phyloP scores from a whole-genome alignment of 495 filamentous ascomycete species.

The Hypoxylon lienhwacheense region DNA sequence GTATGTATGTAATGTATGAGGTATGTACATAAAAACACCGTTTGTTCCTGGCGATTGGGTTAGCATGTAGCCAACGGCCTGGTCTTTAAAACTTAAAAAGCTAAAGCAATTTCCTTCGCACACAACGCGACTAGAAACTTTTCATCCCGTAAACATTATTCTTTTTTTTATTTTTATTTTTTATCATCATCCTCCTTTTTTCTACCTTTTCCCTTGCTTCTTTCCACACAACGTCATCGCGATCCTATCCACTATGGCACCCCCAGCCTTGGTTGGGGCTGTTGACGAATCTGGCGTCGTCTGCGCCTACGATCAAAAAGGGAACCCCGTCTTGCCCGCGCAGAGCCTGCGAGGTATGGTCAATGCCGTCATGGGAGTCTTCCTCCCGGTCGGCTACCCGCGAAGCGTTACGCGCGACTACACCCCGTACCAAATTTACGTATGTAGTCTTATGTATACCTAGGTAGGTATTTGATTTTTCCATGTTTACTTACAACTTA shows the following conservation, averaged over 20 bases:
- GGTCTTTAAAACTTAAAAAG: too few relatives aligned
- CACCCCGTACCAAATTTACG: slow-evolving; percentile 63
- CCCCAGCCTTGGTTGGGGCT: slow-evolving; percentile 15
- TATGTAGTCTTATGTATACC: slow-evolving; percentile 27
- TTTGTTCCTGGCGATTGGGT: too few relatives aligned
- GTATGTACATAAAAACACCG: too few relatives aligned
- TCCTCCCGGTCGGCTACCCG: slow-evolving; percentile 92
- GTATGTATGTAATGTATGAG: too few relatives aligned
- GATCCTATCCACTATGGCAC: slow-evolving; percentile 1
- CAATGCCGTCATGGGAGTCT: slow-evolving; percentile 63
- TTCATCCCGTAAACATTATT: too few relatives aligned
- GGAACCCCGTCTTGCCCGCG: slow-evolving; percentile 4
- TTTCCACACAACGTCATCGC: neutral
- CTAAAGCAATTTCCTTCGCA: too few relatives aligned
- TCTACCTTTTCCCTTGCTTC: neutral
- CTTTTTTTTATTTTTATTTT: too few relatives aligned
- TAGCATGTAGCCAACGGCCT: too few relatives aligned
- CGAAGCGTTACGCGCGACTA: slow-evolving; percentile 91
- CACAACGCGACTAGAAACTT: too few relatives aligned
- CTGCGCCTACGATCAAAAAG: slow-evolving; percentile 24
- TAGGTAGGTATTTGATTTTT: neutral
- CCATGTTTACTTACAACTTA: neutral
- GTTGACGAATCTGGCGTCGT: slow-evolving; percentile 18
- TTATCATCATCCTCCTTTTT: neutral
- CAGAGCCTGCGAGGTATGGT: slow-evolving; percentile 16